phyloP scores from a whole-genome alignment of 768 basidiomycete species.

The Collybia nuda region DNA sequence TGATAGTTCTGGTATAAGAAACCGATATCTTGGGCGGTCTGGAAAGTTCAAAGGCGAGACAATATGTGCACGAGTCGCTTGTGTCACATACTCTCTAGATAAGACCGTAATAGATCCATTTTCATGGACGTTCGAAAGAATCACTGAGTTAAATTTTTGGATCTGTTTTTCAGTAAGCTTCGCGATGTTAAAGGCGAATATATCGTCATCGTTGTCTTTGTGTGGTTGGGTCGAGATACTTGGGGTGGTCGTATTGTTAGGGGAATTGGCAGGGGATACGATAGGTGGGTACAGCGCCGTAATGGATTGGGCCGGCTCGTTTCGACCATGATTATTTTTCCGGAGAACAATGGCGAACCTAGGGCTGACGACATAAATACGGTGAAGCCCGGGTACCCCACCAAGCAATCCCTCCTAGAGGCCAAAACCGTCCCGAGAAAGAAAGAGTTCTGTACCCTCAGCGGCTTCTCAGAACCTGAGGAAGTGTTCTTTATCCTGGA shows the following conservation, averaged over 20 bases:
- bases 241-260: not conserved
- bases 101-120: slow-evolving; percentile 15
- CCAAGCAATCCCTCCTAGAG: slow-evolving; percentile 24
- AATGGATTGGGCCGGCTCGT: slow-evolving; percentile 2
- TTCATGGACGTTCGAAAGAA: slow-evolving; percentile 9
- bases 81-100: slow-evolving; percentile 10
- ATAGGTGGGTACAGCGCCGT: not conserved
- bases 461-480: slow-evolving; percentile 25
- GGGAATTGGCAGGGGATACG: not conserved
- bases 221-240: not conserved
- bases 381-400: slow-evolving; percentile 14
- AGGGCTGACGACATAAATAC: slow-evolving; percentile 28
- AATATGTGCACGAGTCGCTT: slow-evolving; percentile 5
- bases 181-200: slow-evolving; percentile 19
- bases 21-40: slow-evolving; percentile 1
- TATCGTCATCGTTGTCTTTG: slow-evolving; percentile 12
- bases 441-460: slow-evolving; percentile 24
- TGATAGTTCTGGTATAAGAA: not conserved
- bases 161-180: slow-evolving; percentile 20
- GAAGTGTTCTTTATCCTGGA: slow-evolving; percentile 12
- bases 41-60: not conserved
- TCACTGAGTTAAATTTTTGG: slow-evolving; percentile 2
- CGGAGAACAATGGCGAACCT: slow-evolving; percentile 22
- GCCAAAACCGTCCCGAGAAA: slow-evolving; percentile 25
- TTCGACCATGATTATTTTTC: slow-evolving; percentile 1